Evolutionary conservation across 2,329 filamentous ascomycete genomes (phyloP).

Genomic region (Atkinsonella texensis): DNA sequence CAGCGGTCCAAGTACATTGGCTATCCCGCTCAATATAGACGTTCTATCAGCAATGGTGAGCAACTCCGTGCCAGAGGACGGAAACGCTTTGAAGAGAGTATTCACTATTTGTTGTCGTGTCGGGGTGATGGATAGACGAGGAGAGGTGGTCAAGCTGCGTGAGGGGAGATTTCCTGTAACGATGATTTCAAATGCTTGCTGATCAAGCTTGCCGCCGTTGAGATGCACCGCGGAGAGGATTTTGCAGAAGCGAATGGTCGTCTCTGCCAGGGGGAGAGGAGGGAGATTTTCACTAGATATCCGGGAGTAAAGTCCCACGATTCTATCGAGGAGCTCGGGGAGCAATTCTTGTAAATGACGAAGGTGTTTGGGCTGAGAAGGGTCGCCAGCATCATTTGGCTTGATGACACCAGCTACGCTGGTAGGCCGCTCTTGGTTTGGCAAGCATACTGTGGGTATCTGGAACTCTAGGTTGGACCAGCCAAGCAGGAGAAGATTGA

Average conservation of each 20-base stretch:
- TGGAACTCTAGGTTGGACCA: constrained; percentile 79
- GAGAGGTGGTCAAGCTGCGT: constrained; percentile 36
- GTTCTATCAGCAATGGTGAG: constrained; percentile 66
- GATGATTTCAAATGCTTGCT: constrained; percentile 49
- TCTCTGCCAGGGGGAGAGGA: constrained; percentile 59
- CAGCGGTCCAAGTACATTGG: constrained; percentile 68
- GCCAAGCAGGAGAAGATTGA: constrained; percentile 71
- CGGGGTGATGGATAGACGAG: constrained; percentile 43
- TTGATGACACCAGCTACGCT: constrained; percentile 19
- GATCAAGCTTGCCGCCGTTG: constrained; percentile 49
- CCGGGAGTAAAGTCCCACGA: constrained; percentile 60
- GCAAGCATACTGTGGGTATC: constrained; percentile 47
- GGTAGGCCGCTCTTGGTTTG: constrained; percentile 32
- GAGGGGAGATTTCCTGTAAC: constrained; percentile 48
- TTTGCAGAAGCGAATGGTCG: constrained; percentile 60
- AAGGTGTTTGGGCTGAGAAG: constrained; percentile 38
- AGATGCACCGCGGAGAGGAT: constrained; percentile 56
- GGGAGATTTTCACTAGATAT: constrained; percentile 60
- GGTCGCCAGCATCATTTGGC: constrained; percentile 21
- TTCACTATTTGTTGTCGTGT: constrained; percentile 52
- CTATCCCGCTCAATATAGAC: constrained; percentile 72
- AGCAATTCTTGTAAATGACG: constrained; percentile 46
- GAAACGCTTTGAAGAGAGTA: constrained; percentile 58
- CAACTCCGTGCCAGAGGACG: constrained; percentile 50
- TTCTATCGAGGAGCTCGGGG: constrained; percentile 64